Evolutionary conservation across 768 basidiomycete genomes (phyloP), one percentile per base, ranked within the genome.

Genomic region (Multifurca ochricompacta): DNA sequence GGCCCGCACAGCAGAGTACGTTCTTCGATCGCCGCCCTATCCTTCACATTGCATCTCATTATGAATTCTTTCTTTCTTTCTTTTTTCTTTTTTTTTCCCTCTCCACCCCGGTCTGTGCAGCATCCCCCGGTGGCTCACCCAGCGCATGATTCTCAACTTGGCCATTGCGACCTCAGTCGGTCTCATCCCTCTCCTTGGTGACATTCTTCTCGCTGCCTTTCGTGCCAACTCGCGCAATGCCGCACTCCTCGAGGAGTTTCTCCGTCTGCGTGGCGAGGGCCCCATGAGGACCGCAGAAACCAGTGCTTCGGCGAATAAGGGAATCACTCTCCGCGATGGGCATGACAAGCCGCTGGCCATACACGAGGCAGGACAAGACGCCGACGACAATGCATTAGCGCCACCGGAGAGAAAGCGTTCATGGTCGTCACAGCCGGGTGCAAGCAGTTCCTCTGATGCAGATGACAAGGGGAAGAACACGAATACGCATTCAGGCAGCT

Each of bases 151-250:
- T 28, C 53, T 83, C 52, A 89, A 95, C 70, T 86, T 88, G 60
- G 74, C 77, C 13, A 67, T 92, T 21, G 82, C 85, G 9, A 81
- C 80, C 5, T 73, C 72, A 0, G 72, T 87, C 11, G 86, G 90
- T 1, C 65, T 83, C 42, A 50, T 94, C 3, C 91, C 91, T 0
- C 50, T 86, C 39, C 73, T 79, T 3, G 93, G 93, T 3, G 90
- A 93, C 68, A 61, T 96, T 25, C 63, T 82, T 1, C 69, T 93
- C 32, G 91, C 87, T 1, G 68, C 79, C 3, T 95, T 74, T 75
- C 94, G 92, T 66, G 82, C 91, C 18, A 97, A 97, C 68, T 87
- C 83, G 14, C 77, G 94, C 56, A 96, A 97, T 63, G 93, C 91
- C 10, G 78, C 78, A 5, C 71, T 96, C 44, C 74, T 97, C 43